Base-by-base conservation (phyloP, 495 filamentous ascomycete species). In the Aspergillus baeticus region DNA sequence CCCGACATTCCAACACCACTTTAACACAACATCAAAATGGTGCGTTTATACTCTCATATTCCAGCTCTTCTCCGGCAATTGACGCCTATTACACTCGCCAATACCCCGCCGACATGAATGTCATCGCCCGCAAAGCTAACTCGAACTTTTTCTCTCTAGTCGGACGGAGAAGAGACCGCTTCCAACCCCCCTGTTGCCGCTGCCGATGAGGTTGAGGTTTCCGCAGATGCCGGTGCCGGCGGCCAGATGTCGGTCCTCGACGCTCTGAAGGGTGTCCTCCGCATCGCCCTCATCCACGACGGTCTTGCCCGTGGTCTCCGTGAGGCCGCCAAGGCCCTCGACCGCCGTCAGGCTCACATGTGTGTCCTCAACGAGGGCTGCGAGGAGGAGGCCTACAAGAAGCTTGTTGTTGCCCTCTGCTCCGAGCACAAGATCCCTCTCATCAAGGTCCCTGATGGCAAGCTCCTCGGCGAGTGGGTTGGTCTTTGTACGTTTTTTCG, bases 311-410 rank as follows among this genome's bases (percentile, higher is more conserved):
- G 94, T 71, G 94, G 94, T 76, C 89, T 98, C 56, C 91, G 95
- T 63, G 94, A 98, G 80, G 95, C 95, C 50, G 87, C 84, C 80
- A 98, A 98, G 85, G 91, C 94, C 49, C 88, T 98, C 58, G 95
- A 98, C 78, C 84, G 94, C 65, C 89, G 95, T 63, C 90, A 98
- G 83, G 94, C 94, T 23, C 95, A 98, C 78, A 96, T 98, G 91
- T 98, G 95, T 78, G 94, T 98, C 65, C 85, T 98, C 55, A 98
- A 98, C 83, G 94, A 98, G 84, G 87, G 78, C 59, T 98, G 94
- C 81, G 94, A 98, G 81, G 95, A 98, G 84, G 94, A 98, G 83
- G 93, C 94, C 60, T 98, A 98, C 83, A 98, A 98, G 90, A 98
- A 98, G 86, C 85, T 98, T 46, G 93, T 98, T 62, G 90, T 98